Evolutionary conservation across 495 filamentous ascomycete species (phyloP), one percentile per base, ranked within the genome.

Genomic region (Trichoderma orchidacearum): DNA sequence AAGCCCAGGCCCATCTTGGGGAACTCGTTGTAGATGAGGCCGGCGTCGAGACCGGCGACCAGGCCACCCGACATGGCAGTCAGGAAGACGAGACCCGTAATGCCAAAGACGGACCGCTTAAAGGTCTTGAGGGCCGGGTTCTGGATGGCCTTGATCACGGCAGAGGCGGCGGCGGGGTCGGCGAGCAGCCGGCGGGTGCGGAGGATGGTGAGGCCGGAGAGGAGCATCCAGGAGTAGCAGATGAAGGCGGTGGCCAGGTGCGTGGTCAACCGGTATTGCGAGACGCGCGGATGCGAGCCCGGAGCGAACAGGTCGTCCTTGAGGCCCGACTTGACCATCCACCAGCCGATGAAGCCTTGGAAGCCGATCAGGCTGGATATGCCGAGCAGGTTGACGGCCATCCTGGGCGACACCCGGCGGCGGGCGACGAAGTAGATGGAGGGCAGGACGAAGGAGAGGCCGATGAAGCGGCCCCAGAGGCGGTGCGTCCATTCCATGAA

Each of bases 401-500:
- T 94, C 32, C 80, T 83, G 34, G 75, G 72, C 23, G 87, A 85
- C 29, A 96, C 91, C 56, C 84, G 82, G 56, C 87, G 83, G 28
- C 85, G 83, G 9, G 86, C 82, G 60, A 96, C 79, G 63, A 97
- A 95, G 77, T 95, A 96, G 17, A 86, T 62, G 21, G 90, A 85
- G 1, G 93, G 93, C 15, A 95, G 64, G 21, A 94, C 82, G 65
- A 96, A 96, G 17, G 89, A 86, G 35, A 97, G 64, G 27, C 94
- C 93, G 35, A 98, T 85, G 54, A 95, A 75, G 50, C 93, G 82
- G n/a, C 94, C 93, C 90, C 93, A 96, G 41, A 96, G 80, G 17
- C 93, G 82, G 71, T 98, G 93, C 4, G 85, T 83, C 94, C 94
- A 98, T 78, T 98, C 93, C 94, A 98, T 97, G 69, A 85, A 97